phyloP scores from a whole-genome alignment of 345 rosid species.

The Linum lewisii region DNA sequence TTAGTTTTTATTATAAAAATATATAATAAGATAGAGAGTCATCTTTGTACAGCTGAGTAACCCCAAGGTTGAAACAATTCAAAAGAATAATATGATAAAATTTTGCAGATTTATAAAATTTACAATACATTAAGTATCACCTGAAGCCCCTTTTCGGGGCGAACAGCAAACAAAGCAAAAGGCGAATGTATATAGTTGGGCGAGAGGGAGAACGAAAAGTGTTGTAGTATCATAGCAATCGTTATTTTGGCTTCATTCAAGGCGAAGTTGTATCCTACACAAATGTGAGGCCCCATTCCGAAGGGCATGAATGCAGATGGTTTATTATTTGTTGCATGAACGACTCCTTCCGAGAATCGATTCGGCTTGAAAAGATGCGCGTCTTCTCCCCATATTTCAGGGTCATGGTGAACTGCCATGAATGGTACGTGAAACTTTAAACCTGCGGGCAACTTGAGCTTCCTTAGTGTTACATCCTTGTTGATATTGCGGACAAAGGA shows the following conservation, averaged over 20 bases:
- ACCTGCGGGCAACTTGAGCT: background rate
- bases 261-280: constrained; percentile 5
- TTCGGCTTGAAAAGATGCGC: constrained; percentile 5
- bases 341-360: background rate
- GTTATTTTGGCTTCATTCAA: background rate
- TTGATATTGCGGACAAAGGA: background rate
- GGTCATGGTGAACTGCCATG: background rate
- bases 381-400: constrained; percentile 6
- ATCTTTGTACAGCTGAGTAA: no score
- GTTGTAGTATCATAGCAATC: constrained; percentile 1
- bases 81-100: no score
- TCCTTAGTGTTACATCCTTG: background rate
- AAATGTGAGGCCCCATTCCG: constrained; percentile 5
- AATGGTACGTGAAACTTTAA: background rate
- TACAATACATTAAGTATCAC: background rate
- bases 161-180: background rate
- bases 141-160: constrained; percentile 3
- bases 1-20: no score
- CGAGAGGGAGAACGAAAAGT: background rate
- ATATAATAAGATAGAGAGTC: no score
- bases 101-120: background rate
- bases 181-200: constrained; percentile 1
- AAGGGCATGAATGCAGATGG: constrained; percentile 5
- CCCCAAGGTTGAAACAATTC: no score
- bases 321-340: background rate